phyloP scores from a whole-genome alignment of 2,329 filamentous ascomycete species.

The Didymella pomorum region DNA sequence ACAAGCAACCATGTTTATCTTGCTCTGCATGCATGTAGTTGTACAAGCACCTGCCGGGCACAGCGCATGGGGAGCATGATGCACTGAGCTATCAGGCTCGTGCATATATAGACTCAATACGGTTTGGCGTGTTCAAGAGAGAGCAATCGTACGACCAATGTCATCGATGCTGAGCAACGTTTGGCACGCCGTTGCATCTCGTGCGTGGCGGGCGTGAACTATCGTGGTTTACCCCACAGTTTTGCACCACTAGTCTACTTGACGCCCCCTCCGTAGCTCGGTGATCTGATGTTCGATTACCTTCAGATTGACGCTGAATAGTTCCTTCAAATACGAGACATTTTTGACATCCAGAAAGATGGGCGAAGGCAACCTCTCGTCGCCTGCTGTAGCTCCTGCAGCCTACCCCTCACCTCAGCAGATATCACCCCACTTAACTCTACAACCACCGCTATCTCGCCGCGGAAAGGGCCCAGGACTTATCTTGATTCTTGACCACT shows the following conservation, averaged over 20 bases:
- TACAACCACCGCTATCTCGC: slow-evolving; percentile 60
- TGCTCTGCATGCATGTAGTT: slow-evolving; percentile 10
- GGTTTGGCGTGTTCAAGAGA: background rate
- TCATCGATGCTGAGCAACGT: slow-evolving; percentile 12
- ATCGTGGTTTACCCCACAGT: slow-evolving; percentile 22
- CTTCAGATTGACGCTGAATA: background rate
- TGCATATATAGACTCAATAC: background rate
- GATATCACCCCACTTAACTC: slow-evolving; percentile 41
- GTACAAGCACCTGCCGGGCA: slow-evolving; percentile 16
- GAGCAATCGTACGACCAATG: slow-evolving; percentile 13
- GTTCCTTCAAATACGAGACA: background rate
- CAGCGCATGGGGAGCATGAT: slow-evolving; percentile 11
- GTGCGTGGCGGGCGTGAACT: slow-evolving; percentile 8
- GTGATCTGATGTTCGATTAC: background rate
- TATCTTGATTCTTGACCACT: slow-evolving; percentile 54
- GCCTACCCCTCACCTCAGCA: slow-evolving; percentile 30
- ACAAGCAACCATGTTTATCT: slow-evolving; percentile 10
- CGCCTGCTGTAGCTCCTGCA: slow-evolving; percentile 21
- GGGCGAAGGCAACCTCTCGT: slow-evolving; percentile 25
- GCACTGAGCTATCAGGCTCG: slow-evolving; percentile 7
- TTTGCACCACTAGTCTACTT: slow-evolving; percentile 14
- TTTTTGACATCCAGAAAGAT: background rate
- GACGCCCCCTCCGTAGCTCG: slow-evolving; percentile 9
- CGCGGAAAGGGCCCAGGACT: slow-evolving; percentile 59
- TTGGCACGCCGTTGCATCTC: slow-evolving; percentile 17